These are phyloP conservation scores for Leucosporidium scottii DNA, from an alignment of 768 basidiomycete genomes.

Conservation along the genomic window DNA sequence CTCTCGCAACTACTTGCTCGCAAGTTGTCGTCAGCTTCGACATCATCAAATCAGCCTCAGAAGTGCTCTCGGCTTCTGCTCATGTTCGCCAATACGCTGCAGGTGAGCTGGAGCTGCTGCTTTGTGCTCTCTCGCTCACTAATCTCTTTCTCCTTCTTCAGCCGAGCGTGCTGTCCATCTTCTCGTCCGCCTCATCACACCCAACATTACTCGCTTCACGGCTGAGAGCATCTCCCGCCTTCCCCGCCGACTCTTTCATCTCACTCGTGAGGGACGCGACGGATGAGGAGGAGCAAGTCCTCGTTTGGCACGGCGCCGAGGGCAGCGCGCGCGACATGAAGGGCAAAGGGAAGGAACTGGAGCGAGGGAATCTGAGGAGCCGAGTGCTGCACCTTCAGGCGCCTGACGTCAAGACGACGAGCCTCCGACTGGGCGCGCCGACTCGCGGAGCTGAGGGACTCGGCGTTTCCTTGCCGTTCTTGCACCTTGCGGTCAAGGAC, in stretches of 20 bases:
- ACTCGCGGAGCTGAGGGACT: not conserved
- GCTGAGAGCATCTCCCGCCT: not conserved
- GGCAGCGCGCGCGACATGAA: not conserved
- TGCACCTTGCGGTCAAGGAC: conserved; percentile 23
- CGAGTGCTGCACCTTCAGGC: conserved; percentile 22
- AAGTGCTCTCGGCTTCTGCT: no score
- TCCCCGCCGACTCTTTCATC: conserved; percentile 14
- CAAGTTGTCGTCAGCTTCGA: no score
- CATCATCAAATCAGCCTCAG: no score
- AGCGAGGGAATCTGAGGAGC: not conserved
- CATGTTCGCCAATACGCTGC: no score
- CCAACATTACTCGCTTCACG: no score
- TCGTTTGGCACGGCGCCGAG: conserved; percentile 1
- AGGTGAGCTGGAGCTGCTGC: no score
- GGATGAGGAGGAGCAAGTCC: conserved; percentile 6
- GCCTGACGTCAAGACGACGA: conserved; percentile 21
- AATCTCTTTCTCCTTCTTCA: no score
- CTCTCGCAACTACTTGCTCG: no score
- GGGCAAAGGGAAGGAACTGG: not conserved
- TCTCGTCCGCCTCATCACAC: no score
- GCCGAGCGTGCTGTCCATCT: no score
- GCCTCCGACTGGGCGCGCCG: conserved; percentile 14
- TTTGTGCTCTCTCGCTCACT: no score
- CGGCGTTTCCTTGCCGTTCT: conserved; percentile 10
- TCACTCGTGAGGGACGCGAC: conserved; percentile 15